These are phyloP conservation scores for Colletotrichum agaves DNA, from an alignment of 2,329 filamentous ascomycete species.

Conservation along the genomic window DNA sequence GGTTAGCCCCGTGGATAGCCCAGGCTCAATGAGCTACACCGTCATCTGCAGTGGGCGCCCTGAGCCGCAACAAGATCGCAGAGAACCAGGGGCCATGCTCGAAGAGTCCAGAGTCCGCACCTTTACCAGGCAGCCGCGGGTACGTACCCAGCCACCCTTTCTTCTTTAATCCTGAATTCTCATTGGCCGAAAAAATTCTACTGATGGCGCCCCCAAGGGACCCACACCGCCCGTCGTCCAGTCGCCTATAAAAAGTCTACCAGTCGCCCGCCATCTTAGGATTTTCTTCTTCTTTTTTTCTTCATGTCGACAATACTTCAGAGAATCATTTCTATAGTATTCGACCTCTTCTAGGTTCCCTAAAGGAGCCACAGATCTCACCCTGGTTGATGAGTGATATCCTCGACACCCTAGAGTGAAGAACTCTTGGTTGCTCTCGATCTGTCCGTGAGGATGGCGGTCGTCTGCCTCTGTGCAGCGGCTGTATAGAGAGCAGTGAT, in stretches of 20 bases:
- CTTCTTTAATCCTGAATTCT: neutral
- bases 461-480: conserved; percentile 32
- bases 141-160: conserved; percentile 8
- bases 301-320: conserved; percentile 39
- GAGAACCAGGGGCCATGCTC: too few relatives aligned
- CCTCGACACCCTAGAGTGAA: conserved; percentile 93
- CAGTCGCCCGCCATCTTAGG: conserved; percentile 9
- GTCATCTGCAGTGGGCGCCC: too few relatives aligned
- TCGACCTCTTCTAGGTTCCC: conserved; percentile 92
- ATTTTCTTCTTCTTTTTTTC: conserved; percentile 33
- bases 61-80: too few relatives aligned
- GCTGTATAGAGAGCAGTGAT: conserved; percentile 89
- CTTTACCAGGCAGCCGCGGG: neutral
- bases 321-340: conserved; percentile 99
- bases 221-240: neutral
- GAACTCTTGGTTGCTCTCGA: conserved; percentile 67
- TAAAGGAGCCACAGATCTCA: conserved; percentile 93
- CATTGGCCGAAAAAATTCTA: conserved; percentile 20
- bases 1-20: too few relatives aligned
- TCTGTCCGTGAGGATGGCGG: conserved; percentile 73
- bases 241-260: conserved; percentile 7
- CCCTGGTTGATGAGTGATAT: conserved; percentile 94
- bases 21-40: too few relatives aligned
- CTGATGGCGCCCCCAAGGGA: conserved; percentile 12
- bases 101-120: neutral